Conservation (phyloP, 768 basidiomycete species). For the Leccinum disarticulatum region DNA sequence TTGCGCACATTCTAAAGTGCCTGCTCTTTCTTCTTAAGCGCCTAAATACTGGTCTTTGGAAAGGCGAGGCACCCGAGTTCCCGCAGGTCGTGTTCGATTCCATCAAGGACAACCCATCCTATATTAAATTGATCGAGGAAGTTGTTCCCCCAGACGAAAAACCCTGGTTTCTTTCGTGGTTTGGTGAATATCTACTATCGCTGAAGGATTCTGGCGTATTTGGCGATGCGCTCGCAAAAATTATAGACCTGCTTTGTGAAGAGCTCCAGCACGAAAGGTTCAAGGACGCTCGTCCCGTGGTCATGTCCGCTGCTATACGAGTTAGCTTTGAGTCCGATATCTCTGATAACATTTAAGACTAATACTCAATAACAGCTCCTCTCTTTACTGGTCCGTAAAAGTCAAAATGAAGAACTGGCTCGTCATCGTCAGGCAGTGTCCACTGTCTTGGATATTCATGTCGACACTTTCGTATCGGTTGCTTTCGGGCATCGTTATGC, state of each 20-base stretch:
- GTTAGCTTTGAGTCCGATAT: conserved; percentile 44
- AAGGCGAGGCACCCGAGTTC: conserved; percentile 65
- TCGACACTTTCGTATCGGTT: conserved; percentile 44
- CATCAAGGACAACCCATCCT: conserved; percentile 74
- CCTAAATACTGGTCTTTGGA: conserved; percentile 62
- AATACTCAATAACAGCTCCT: conserved; percentile 32
- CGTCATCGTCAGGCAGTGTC: conserved; percentile 33
- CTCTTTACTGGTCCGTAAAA: conserved; percentile 33
- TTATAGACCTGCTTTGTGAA: conserved; percentile 74
- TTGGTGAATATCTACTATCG: conserved; percentile 60
- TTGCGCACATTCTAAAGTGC: conserved; percentile 55
- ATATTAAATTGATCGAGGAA: conserved; percentile 44
- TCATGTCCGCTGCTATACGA: conserved; percentile 58
- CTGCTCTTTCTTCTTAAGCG: conserved; percentile 62
- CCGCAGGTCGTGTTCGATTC: conserved; percentile 79
- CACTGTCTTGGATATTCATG: conserved; percentile 51
- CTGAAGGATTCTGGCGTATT: conserved; percentile 48
- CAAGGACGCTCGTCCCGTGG: conserved; percentile 52
- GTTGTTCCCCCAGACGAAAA: conserved; percentile 33
- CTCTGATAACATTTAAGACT: conserved; percentile 4
- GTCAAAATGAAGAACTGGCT: conserved; percentile 27
- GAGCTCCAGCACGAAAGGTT: conserved; percentile 81
- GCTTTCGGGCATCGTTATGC: conserved; percentile 43
- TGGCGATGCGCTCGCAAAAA: conserved; percentile 69
- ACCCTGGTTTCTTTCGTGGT: conserved; percentile 62